Evolutionary conservation across 2,329 filamentous ascomycete genomes (phyloP), one percentile per base, ranked within the genome.

Genomic region (Ophiostoma angusticollis): DNA sequence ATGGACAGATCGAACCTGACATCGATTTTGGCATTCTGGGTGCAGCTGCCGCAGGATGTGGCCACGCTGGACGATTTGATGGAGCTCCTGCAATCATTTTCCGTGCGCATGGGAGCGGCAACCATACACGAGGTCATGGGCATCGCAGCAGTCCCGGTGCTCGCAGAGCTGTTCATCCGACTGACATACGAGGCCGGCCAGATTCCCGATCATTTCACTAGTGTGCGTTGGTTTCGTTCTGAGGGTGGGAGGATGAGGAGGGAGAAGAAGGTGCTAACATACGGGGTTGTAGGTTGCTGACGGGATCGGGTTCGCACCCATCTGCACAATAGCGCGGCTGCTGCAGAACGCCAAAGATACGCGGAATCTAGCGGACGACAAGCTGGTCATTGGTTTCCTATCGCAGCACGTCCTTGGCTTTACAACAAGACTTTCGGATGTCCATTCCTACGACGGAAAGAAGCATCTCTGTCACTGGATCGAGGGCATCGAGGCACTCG

Each of bases 341-440:
- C 14, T 44, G 61, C 67, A 40, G 42, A 54, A 32, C n/a, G n/a
- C n/a, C n/a, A n/a, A n/a, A n/a, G 33, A 41, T 21, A 17, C 19
- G 4, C 17, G 9, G 16, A 31, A 29, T 67, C 47, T 70, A 66
- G 41, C 21, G 6, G 41, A 41, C 9, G 56, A 55, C 2, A 74
- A 80, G 43, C 60, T 73, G 1, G 65, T 93, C 18, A 78, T 77
- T 1, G 65, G 72, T 0, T 96, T 94, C 54, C 72, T 96, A 30
- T 79, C 93, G 45, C 72, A 74, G 22, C 80, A 95, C 55, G 78
- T 93, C 24, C 70, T 98, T 6, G 89, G 86, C 6, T 76, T 96
- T 39, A 86, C 95, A 59, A 78, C 84, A 6, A 73, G 80, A 25
- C 77, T 96, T 47, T 84, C 84, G 1, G 78, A 87, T 39, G 63